Conservation (phyloP, 257 asterid genomes). For the Nicotiana otophora region DNA sequence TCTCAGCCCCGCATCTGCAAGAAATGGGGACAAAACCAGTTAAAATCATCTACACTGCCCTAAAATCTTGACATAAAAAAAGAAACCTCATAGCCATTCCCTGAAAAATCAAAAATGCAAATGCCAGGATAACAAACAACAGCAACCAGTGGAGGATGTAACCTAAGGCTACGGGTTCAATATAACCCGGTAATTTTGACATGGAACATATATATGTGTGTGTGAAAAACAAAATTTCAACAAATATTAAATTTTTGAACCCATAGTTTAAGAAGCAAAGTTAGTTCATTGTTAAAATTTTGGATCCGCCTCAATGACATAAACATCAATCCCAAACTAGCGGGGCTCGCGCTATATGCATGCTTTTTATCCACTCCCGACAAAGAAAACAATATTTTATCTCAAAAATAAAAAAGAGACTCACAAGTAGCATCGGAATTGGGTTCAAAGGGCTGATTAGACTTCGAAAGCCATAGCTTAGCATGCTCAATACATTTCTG, state of each 20-base stretch:
- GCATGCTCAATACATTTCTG: constrained; percentile 70
- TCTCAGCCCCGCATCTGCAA: constrained; percentile 53
- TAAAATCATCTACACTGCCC: neutral
- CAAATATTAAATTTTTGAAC: no score
- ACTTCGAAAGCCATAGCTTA: constrained; percentile 55
- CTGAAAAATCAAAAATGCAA: neutral
- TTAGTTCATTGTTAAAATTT: no score
- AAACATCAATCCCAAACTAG: neutral
- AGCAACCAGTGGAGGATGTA: neutral
- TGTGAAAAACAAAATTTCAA: no score
- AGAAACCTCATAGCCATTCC: neutral
- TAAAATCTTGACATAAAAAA: neutral
- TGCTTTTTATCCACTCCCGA: neutral
- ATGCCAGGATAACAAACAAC: neutral
- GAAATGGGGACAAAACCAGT: constrained; percentile 5
- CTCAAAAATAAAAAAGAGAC: constrained; percentile 6
- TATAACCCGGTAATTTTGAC: no score
- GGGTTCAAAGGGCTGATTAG: constrained; percentile 51
- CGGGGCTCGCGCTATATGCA: neutral
- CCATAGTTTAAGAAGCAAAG: no score
- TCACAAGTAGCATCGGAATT: constrained; percentile 57
- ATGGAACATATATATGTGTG: no score
- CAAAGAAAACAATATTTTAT: neutral
- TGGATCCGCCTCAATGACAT: no score
- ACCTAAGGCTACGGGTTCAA: no score